A percentile compares a stretch with the other conserved stretches of the same genome.
phyloP scores from a whole-genome alignment of 2,329 filamentous ascomycete genomes.

The Pseudogymnoascus sp. region DNA sequence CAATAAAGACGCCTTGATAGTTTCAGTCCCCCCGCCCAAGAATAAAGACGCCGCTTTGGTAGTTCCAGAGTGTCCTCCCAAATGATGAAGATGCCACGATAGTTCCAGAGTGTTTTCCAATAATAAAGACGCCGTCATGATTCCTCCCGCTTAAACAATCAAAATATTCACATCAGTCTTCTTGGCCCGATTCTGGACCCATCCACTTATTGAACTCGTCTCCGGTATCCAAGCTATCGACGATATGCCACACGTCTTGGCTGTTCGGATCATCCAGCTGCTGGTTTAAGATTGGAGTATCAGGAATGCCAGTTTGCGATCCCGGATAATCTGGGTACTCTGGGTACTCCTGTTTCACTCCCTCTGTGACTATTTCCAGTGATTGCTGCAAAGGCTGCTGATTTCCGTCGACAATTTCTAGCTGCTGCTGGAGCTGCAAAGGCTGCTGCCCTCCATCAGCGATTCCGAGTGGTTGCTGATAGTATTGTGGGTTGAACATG shows the following conservation, averaged over 20 bases:
- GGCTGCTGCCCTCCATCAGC: background rate
- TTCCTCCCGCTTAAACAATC: background rate
- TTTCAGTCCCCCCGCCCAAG: background rate
- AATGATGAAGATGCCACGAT: background rate
- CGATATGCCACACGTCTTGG: constrained; percentile 28
- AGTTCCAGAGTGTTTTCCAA: background rate
- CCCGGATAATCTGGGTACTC: background rate
- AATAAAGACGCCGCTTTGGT: background rate
- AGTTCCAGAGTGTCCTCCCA: background rate
- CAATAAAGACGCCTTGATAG: background rate
- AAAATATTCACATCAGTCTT: constrained; percentile 9
- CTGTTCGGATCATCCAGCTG: constrained; percentile 25
- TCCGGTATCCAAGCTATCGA: constrained; percentile 25
- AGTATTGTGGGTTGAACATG: constrained; percentile 19
- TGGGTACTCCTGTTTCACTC: background rate
- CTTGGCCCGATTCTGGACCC: constrained; percentile 15
- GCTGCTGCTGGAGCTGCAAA: background rate
- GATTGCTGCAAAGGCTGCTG: background rate
- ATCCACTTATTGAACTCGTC: constrained; percentile 30
- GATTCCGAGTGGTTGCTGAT: background rate
- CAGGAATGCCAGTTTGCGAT: background rate
- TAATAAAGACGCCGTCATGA: background rate
- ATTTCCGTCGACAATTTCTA: background rate
- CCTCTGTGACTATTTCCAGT: background rate
- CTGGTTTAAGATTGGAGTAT: constrained; percentile 11